Evolutionary conservation across 169 alveolate species (phyloP).

Genomic region (Plasmodium adleri): DNA sequence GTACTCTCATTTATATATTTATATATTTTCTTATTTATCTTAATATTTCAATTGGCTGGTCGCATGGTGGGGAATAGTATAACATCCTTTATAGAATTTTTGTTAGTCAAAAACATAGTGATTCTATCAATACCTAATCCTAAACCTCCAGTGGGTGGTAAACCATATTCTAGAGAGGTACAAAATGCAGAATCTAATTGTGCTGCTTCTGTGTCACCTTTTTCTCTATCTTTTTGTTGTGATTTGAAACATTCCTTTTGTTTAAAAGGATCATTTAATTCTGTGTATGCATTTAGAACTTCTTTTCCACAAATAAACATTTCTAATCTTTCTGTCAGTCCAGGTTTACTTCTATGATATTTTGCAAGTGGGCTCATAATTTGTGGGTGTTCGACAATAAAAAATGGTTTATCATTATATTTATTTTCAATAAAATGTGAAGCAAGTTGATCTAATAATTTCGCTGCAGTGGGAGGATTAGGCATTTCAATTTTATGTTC

Average conservation of each 20-base stretch:
- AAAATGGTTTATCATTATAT: slow-evolving; percentile 92
- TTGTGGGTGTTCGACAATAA: slow-evolving; percentile 98
- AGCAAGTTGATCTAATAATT: slow-evolving; percentile 80
- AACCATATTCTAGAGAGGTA: slow-evolving; percentile 94
- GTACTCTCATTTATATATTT: not conserved
- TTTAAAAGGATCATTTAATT: slow-evolving; percentile 98
- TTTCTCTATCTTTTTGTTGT: slow-evolving; percentile 87
- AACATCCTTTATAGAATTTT: slow-evolving; percentile 90
- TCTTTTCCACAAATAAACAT: slow-evolving; percentile 97
- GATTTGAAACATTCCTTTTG: slow-evolving; percentile 94
- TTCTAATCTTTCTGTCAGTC: slow-evolving; percentile 98
- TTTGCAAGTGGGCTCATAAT: slow-evolving; percentile 99
- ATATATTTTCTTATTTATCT: not conserved
- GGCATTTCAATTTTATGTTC: slow-evolving; percentile 84
- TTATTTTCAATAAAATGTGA: slow-evolving; percentile 95
- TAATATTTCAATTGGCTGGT: slow-evolving; percentile 16
- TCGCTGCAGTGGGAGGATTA: slow-evolving; percentile 79
- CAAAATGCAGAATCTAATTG: slow-evolving; percentile 94
- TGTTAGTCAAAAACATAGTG: slow-evolving; percentile 94
- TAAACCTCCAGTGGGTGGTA: slow-evolving; percentile 98
- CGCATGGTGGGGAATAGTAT: slow-evolving; percentile 77
- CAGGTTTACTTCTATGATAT: slow-evolving; percentile 94
- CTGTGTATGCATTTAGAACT: slow-evolving; percentile 98
- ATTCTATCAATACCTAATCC: slow-evolving; percentile 98
- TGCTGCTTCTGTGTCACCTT: slow-evolving; percentile 92